phyloP scores from a whole-genome alignment of 2,329 filamentous ascomycete species.

The Pseudocercospora macadamiae region DNA sequence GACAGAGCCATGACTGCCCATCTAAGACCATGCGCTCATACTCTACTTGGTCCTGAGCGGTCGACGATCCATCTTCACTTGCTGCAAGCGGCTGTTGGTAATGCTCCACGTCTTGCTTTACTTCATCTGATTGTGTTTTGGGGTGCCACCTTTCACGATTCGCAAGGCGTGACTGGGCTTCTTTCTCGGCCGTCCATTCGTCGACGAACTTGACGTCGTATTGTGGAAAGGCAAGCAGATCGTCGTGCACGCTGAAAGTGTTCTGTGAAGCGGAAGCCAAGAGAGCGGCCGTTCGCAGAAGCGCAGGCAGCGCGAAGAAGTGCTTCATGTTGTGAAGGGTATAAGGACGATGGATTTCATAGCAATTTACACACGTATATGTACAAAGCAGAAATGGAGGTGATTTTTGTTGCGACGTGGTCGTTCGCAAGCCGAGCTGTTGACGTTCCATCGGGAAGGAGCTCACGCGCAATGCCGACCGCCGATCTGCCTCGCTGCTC shows the following conservation, averaged over 20 bases:
- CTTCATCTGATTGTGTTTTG: not conserved
- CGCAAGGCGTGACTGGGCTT: constrained; percentile 65
- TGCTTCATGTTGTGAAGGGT: constrained; percentile 45
- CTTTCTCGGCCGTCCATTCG: constrained; percentile 69
- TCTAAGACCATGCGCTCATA: constrained; percentile 78
- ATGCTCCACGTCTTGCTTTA: constrained; percentile 21
- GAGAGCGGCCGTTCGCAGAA: constrained; percentile 53
- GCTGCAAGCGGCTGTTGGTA: constrained; percentile 23
- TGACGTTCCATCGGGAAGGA: not conserved
- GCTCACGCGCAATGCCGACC: not conserved
- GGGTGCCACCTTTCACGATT: constrained; percentile 19
- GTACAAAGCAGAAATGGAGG: not conserved
- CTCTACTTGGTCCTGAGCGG: constrained; percentile 26
- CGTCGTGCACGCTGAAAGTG: constrained; percentile 83
- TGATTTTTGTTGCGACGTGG: constrained; percentile 3
- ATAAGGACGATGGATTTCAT: not conserved
- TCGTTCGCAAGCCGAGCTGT: not conserved
- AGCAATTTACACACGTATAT: not conserved
- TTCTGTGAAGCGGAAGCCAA: constrained; percentile 52
- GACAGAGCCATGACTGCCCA: constrained; percentile 77
- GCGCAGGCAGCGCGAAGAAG: constrained; percentile 52
- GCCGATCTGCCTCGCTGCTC: no score
- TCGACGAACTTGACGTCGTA: constrained; percentile 73
- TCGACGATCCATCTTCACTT: constrained; percentile 13
- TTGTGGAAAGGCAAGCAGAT: constrained; percentile 83